Evolutionary conservation across 2,329 filamentous ascomycete species (phyloP).

Genomic region (Lachnellula cervina): DNA sequence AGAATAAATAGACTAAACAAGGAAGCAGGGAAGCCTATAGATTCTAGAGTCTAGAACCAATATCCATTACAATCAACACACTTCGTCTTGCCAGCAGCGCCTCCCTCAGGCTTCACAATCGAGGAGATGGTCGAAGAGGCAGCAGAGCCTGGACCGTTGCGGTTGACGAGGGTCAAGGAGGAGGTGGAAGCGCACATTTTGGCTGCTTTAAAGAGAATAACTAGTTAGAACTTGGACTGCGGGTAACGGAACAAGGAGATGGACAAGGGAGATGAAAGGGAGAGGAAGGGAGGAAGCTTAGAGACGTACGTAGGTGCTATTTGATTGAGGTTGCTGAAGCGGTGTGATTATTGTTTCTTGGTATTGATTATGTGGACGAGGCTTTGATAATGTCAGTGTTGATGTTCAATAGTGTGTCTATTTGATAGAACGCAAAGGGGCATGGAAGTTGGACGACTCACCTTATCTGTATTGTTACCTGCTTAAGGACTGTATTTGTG

Average conservation of each 20-base stretch:
- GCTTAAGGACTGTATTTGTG: too few relatives aligned
- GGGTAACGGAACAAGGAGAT: neutral
- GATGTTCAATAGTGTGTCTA: too few relatives aligned
- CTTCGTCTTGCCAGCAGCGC: constrained; percentile 39
- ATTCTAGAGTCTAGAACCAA: too few relatives aligned
- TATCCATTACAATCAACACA: constrained; percentile 47
- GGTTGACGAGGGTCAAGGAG: constrained; percentile 32
- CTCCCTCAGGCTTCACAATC: constrained; percentile 46
- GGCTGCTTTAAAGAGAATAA: neutral
- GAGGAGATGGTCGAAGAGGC: constrained; percentile 45
- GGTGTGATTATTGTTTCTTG: neutral
- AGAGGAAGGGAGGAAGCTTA: neutral
- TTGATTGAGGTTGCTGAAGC: neutral
- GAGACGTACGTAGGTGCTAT: neutral
- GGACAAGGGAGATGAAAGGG: too few relatives aligned
- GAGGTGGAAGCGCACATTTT: constrained; percentile 33
- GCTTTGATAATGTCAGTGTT: constrained; percentile 4
- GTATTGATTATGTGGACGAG: neutral
- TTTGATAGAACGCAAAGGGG: too few relatives aligned
- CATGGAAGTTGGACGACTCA: too few relatives aligned
- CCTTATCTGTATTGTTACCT: too few relatives aligned
- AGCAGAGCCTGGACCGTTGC: constrained; percentile 45
- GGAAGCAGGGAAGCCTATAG: too few relatives aligned
- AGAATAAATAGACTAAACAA: too few relatives aligned
- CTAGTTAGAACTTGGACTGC: neutral